A percentile compares a stretch with the other conserved stretches of the same genome.
Conservation (phyloP, 306 rosid species). For the Canavalia gladiata region DNA sequence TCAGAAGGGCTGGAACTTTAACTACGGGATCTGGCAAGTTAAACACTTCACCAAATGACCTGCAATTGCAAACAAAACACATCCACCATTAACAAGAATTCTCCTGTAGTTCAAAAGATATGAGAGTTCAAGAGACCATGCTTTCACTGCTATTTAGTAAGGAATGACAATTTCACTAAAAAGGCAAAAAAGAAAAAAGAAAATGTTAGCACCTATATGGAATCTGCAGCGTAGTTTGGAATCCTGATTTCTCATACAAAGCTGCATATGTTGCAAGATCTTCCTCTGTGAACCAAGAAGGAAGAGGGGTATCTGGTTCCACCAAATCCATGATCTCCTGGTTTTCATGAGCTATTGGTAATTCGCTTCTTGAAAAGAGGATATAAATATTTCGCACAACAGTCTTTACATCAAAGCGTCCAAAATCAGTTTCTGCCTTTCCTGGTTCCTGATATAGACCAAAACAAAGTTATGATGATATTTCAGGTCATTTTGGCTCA, state of each 20-base stretch:
- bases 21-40: constrained; percentile 56
- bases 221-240: constrained; percentile 73
- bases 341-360: constrained; percentile 77
- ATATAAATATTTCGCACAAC: constrained; percentile 76
- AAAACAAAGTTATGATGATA: constrained; percentile 27
- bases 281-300: constrained; percentile 82
- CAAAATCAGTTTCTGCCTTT: constrained; percentile 87
- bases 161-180: background rate
- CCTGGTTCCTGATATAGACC: constrained; percentile 69
- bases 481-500: background rate
- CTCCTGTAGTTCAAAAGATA: background rate
- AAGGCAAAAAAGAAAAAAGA: background rate
- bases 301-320: constrained; percentile 75
- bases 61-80: constrained; percentile 45
- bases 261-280: constrained; percentile 73
- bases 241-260: constrained; percentile 82
- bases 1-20: constrained; percentile 65
- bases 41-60: constrained; percentile 62
- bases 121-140: background rate
- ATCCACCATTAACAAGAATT: constrained; percentile 33
- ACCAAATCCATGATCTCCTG: constrained; percentile 94
- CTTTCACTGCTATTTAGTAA: background rate
- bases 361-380: constrained; percentile 78
- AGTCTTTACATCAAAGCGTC: constrained; percentile 72
- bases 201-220: constrained; percentile 70